A percentile compares a stretch with the other conserved stretches of the same genome.
Conservation (phyloP, 192 early-diverging fungal species). For the Coemansia sp. region DNA sequence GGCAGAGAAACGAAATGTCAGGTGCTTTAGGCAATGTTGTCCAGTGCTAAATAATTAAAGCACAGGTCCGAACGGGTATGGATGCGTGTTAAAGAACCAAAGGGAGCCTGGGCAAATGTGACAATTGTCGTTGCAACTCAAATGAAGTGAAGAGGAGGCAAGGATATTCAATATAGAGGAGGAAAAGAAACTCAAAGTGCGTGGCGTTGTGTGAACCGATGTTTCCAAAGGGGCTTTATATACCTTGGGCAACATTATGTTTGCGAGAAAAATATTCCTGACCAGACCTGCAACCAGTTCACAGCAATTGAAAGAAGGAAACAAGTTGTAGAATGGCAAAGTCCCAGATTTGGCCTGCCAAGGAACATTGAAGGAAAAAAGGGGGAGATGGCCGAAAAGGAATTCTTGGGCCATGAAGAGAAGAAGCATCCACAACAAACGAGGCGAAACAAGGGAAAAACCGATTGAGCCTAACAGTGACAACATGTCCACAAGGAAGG, state of each 20-base stretch:
- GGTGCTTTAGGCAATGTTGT: background rate
- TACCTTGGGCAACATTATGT: background rate
- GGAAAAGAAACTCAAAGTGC: background rate
- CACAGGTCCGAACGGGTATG: background rate
- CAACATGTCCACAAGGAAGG: background rate
- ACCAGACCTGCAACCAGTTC: background rate
- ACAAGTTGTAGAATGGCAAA: background rate
- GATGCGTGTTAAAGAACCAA: background rate
- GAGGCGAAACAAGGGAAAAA: background rate
- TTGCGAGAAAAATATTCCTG: background rate
- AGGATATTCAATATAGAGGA: conserved; percentile 5
- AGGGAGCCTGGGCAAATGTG: background rate
- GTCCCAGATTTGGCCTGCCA: background rate
- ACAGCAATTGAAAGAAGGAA: background rate
- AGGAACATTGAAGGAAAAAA: background rate
- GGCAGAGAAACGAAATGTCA: background rate
- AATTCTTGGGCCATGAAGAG: conserved; percentile 1
- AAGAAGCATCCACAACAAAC: conserved; percentile 1
- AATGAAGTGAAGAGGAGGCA: background rate
- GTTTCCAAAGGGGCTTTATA: conserved; percentile 3
- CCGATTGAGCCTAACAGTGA: conserved; percentile 5
- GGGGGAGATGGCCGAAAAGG: background rate
- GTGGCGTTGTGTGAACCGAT: background rate
- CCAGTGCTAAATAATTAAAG: background rate
- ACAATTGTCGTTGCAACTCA: background rate